phyloP scores from a whole-genome alignment of 257 asterid genomes.

The Solanum sejunctum region DNA sequence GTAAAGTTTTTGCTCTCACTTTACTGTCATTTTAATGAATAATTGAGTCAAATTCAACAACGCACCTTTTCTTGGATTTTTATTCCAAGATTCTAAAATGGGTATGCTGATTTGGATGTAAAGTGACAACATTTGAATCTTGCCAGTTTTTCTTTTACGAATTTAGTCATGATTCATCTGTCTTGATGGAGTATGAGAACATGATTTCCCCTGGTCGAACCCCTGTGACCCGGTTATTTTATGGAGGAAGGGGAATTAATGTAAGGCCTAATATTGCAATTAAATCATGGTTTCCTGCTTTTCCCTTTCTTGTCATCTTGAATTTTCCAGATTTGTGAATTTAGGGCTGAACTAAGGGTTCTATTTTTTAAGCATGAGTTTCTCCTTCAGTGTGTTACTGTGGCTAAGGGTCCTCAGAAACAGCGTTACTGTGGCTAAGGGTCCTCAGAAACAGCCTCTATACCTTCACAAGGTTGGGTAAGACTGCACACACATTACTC shows the following conservation, averaged over 20 bases:
- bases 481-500: neutral
- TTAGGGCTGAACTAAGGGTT: neutral
- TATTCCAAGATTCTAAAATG: neutral
- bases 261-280: neutral
- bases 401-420: neutral
- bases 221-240: neutral
- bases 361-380: neutral
- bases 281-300: neutral
- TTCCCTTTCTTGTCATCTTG: neutral
- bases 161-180: neutral
- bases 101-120: neutral
- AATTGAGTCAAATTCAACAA: neutral
- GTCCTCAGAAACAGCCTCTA: neutral
- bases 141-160: neutral
- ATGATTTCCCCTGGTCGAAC: neutral
- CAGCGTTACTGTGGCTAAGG: neutral
- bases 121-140: neutral
- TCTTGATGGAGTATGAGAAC: neutral
- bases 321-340: neutral
- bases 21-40: neutral
- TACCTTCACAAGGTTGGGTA: neutral
- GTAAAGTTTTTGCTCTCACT: neutral
- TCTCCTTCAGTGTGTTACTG: neutral
- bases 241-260: neutral
- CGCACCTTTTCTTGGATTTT: neutral